Base-by-base conservation (phyloP, 257 asterid species). In the Henckelia pumila region DNA sequence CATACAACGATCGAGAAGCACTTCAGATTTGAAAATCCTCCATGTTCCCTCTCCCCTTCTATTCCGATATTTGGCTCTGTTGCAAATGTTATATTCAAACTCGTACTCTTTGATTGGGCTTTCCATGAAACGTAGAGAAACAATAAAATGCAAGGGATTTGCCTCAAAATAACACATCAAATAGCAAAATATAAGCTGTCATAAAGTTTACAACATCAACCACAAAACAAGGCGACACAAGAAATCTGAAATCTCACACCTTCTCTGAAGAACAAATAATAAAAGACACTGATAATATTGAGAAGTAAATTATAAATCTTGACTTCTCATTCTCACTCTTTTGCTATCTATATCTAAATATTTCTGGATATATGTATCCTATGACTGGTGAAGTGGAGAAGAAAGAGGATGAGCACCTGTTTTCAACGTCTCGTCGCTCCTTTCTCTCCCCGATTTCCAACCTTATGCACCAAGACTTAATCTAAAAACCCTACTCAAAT, bases 331-430 rank as follows among this genome's bases (percentile, higher is more conserved):
- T 20, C 70, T 69, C 84, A 76, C 71, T 71, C 53, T 63, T 58
- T 82, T 73, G 66, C 69, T 60, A 44, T 44, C 61, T 67, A 16
- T 47, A 16, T 16, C 55, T 47, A 44, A 44, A 44, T 14, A 26
- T n/a, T 17, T 37, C 49, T 44, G 19, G 52, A 65, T 71, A 71
- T 64, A 79, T 69, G 69, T 66, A 71, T 72, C 61, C 77, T 80
- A 71, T 70, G 77, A 56, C 69, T 70, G 84, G 73, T 76, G 83
- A 81, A 75, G 80, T 49, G 76, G 87, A 85, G 79, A 84, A 84
- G 97, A 90, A 88, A 86, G 96, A 93, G 99, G 96, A 89, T 82
- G 93, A 89, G 95, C 96, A 79, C 93, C 76, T 68, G 59, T 68
- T 75, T 75, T 69, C 63, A 77, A 73, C 61, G 83, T 88, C 96